Evolutionary conservation across 257 asterid genomes (phyloP).

Genomic region (Nicotiana obtusifolia): DNA sequence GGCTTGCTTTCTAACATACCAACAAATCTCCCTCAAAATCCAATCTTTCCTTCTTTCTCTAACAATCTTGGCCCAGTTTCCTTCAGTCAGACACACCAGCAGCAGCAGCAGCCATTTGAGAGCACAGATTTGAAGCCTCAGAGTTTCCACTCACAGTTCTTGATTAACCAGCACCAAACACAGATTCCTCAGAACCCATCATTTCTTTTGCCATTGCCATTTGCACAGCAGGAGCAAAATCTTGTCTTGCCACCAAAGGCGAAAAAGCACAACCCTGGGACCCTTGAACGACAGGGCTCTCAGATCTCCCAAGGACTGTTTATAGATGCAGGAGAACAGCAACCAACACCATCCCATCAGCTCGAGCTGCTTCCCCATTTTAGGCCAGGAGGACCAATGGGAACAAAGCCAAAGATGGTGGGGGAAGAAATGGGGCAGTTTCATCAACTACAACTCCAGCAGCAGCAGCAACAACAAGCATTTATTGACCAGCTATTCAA

Average conservation of each 20-base stretch:
- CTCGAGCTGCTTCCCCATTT: slow-evolving; percentile 55
- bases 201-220: slow-evolving; percentile 50
- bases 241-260: slow-evolving; percentile 49
- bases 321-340: slow-evolving; percentile 50
- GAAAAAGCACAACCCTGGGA: slow-evolving; percentile 53
- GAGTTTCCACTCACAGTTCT: slow-evolving; percentile 45
- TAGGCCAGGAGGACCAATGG: slow-evolving; percentile 34
- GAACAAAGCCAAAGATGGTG: slow-evolving; percentile 40
- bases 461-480: slow-evolving; percentile 48
- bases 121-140: slow-evolving; percentile 51
- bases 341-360: slow-evolving; percentile 24
- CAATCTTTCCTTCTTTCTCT: slow-evolving; percentile 34
- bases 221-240: slow-evolving; percentile 49
- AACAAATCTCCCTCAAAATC: slow-evolving; percentile 20
- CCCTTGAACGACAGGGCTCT: slow-evolving; percentile 29
- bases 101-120: slow-evolving; percentile 32
- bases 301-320: slow-evolving; percentile 41
- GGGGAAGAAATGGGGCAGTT: slow-evolving; percentile 49
- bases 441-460: slow-evolving; percentile 23
- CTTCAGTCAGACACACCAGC: slow-evolving; percentile 28
- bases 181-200: slow-evolving; percentile 54
- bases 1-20: slow-evolving; percentile 31
- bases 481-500: slow-evolving; percentile 74
- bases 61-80: slow-evolving; percentile 35
- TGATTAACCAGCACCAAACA: slow-evolving; percentile 61